Evolutionary conservation across 805 yeast genomes (phyloP).

Genomic region (Metschnikowia borealis): DNA sequence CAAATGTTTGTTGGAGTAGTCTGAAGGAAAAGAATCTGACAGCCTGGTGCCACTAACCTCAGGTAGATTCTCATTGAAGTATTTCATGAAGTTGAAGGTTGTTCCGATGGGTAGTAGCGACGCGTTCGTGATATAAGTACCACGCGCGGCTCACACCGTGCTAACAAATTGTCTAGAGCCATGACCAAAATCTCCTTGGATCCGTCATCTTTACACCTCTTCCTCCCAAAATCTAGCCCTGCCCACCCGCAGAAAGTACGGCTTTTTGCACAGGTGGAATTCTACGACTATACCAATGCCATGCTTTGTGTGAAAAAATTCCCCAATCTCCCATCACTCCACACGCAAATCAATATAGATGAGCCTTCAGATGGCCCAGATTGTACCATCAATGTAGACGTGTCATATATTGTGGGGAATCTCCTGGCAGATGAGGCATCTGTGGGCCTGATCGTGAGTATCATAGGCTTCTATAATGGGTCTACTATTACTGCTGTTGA

Average conservation of each 20-base stretch:
- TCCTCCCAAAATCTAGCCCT: slow-evolving; percentile 24
- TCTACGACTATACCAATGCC: slow-evolving; percentile 14
- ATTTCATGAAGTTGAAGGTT: slow-evolving; percentile 5
- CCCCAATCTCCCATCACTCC: slow-evolving; percentile 17
- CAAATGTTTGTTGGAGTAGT: slow-evolving; percentile 18
- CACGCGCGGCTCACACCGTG: slow-evolving; percentile 2
- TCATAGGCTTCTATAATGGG: slow-evolving; percentile 34
- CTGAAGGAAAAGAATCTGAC: background rate
- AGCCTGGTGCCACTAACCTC: background rate
- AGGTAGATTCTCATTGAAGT: slow-evolving; percentile 5
- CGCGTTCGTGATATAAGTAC: background rate
- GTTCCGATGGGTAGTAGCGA: background rate
- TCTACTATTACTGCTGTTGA: slow-evolving; percentile 19
- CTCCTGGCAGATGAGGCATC: slow-evolving; percentile 7
- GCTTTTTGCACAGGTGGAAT: slow-evolving; percentile 27
- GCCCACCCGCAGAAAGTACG: slow-evolving; percentile 22
- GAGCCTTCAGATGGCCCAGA: slow-evolving; percentile 2
- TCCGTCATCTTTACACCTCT: slow-evolving; percentile 20
- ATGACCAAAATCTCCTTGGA: slow-evolving; percentile 33
- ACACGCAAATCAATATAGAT: slow-evolving; percentile 12
- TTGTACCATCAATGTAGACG: slow-evolving; percentile 4
- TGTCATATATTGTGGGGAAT: slow-evolving; percentile 9
- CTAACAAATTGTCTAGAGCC: background rate
- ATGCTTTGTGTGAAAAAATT: slow-evolving; percentile 16
- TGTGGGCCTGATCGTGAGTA: slow-evolving; percentile 25